Evolutionary conservation across 805 yeast species (phyloP).

Genomic region (Candida michaelii): DNA sequence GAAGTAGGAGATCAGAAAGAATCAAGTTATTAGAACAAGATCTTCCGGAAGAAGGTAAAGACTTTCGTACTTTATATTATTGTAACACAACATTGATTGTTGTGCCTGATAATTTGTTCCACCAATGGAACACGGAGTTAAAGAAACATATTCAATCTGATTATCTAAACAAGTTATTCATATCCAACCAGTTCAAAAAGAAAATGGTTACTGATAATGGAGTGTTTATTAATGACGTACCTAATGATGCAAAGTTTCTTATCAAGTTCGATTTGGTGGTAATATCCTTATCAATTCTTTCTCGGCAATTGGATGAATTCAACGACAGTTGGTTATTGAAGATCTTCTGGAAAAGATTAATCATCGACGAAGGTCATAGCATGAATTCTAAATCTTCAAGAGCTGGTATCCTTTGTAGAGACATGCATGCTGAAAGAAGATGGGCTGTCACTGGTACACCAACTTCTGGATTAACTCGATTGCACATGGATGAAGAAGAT

Average conservation of each 20-base stretch:
- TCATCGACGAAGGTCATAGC: slow-evolving; percentile 76
- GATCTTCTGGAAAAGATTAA: slow-evolving; percentile 65
- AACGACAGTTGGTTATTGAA: slow-evolving; percentile 35
- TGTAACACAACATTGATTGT: slow-evolving; percentile 58
- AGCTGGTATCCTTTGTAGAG: slow-evolving; percentile 48
- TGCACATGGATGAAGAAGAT: slow-evolving; percentile 46
- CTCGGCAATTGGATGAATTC: slow-evolving; percentile 34
- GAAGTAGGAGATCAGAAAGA: slow-evolving; percentile 19
- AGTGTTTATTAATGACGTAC: slow-evolving; percentile 20
- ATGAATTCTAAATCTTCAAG: slow-evolving; percentile 54
- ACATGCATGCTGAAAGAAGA: slow-evolving; percentile 55
- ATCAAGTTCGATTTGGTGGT: slow-evolving; percentile 53
- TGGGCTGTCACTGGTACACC: slow-evolving; percentile 83
- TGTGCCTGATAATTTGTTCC: slow-evolving; percentile 64
- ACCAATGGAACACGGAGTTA: slow-evolving; percentile 64
- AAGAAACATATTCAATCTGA: slow-evolving; percentile 49
- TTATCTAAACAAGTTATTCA: slow-evolving; percentile 33
- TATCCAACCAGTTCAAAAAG: slow-evolving; percentile 32
- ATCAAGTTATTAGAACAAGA: slow-evolving; percentile 13
- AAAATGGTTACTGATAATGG: slow-evolving; percentile 15
- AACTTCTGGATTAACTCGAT: slow-evolving; percentile 63
- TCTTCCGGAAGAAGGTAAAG: slow-evolving; percentile 18
- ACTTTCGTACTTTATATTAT: slow-evolving; percentile 35
- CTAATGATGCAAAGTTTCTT: slow-evolving; percentile 29
- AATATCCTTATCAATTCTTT: slow-evolving; percentile 47